Evolutionary conservation across 441 rosid genomes (phyloP), one percentile per base, ranked within the genome.

Genomic region (Capsella rubella): DNA sequence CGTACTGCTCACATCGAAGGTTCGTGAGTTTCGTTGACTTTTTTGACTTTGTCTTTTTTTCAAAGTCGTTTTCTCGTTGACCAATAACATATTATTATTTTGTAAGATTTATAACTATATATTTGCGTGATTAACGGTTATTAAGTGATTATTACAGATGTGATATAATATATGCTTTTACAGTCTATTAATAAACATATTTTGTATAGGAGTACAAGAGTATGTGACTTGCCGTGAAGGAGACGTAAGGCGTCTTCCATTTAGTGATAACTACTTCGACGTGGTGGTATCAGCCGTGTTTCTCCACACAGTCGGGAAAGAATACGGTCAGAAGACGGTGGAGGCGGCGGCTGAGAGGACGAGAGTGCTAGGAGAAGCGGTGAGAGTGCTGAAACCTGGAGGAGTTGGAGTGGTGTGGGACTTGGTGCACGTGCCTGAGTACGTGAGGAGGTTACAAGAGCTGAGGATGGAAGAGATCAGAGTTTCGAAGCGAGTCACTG

Each of bases 1-100:
- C 85, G 95, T 29, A 94, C 97, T 3, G 99, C 99, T 34, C 90
- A 89, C 69, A 63, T 89, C 78, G 97, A 94, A 89, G 99, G 98
- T 88, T 43, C 46, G 43, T 31, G 11, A 11, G 1, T 35, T 28
- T 0, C 6, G 65, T 60, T 68, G 79, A 75, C 69, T 52, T 43
- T 21, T 59, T 50, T 58, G 27, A 49, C 54, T 74, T 67, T 18
- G 2, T 45, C 1, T 8, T 61, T 31, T 54, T 21, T 16, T 25
- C 14, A 49, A 49, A 18, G 53, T 14, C 46, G 9, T 47, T 66
- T 21, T 66, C 60, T 16, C 58, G 60, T 66, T 58, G 59, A 73
- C 77, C 51, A 64, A 56, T 10, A 21, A 2, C 25, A 47, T 6
- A 21, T 34, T 46, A 34, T 7, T 37, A 21, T 16, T 25, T 69